phyloP scores from a whole-genome alignment of 1,139 yeast genomes.

The Hemisphaericaspora subhashii region DNA sequence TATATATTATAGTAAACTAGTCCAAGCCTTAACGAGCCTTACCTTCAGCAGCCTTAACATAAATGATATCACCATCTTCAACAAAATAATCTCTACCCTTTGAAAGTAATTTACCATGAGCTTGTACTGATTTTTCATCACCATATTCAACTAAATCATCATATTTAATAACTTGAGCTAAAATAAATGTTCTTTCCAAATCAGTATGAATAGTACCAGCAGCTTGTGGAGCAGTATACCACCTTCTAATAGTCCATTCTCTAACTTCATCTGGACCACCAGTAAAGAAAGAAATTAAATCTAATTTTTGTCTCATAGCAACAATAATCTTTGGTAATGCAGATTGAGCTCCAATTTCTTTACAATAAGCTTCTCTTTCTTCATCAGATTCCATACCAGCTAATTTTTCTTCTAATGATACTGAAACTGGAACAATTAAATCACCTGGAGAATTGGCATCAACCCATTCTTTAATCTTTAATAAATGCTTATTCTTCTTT shows the following conservation, averaged over 20 bases:
- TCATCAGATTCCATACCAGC: constrained; percentile 87
- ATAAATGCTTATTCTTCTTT: constrained; percentile 94
- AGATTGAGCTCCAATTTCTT: constrained; percentile 79
- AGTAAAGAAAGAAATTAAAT: constrained; percentile 80
- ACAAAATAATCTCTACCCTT: constrained; percentile 98
- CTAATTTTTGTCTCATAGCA: constrained; percentile 80
- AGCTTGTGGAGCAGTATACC: constrained; percentile 85
- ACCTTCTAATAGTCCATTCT: constrained; percentile 86
- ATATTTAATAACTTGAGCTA: constrained; percentile 49
- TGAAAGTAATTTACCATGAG: constrained; percentile 88
- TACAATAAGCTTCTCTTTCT: constrained; percentile 89
- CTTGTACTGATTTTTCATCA: constrained; percentile 82
- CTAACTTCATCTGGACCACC: constrained; percentile 85
- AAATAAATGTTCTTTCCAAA: constrained; percentile 50
- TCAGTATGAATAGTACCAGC: constrained; percentile 83
- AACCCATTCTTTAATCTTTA: constrained; percentile 95
- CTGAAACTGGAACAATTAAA: constrained; percentile 89
- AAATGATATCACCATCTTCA: constrained; percentile 77
- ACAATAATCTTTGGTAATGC: constrained; percentile 87
- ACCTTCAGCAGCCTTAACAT: constrained; percentile 96
- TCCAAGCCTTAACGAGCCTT: constrained; percentile 54
- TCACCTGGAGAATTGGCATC: constrained; percentile 94
- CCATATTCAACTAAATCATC: constrained; percentile 70
- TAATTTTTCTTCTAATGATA: constrained; percentile 88
- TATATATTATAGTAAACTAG: too few species aligned